Base-by-base conservation (phyloP, 129 eudicot species). In the Chrysanthemum lavandulifolium region DNA sequence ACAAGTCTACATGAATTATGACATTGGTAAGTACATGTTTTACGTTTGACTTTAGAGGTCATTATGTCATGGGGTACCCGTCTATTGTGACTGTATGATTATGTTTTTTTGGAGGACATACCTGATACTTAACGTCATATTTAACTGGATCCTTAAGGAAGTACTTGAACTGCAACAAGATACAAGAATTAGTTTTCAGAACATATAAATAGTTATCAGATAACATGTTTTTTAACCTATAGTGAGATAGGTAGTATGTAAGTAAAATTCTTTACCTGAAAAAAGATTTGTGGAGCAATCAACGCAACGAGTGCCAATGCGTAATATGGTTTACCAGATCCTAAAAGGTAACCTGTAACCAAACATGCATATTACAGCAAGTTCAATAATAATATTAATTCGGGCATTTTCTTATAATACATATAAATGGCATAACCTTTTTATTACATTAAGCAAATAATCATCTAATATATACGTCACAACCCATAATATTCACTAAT, bases 91-190 rank as follows among this genome's bases (percentile, higher is more conserved):
- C 48, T 31, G 21, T 29, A 66, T 75, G 51, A 25, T 76, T 7
- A 61, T 56, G 73, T 56, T 66, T 58, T 3, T 45, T 56, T 52
- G 36, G 60, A 29, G 74, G 16, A 49, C 47, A 50, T 88, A 94
- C 99, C 98, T 94, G 97, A 77, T 94, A 94, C 81, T 94, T 94
- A 84, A 94, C 97, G 63, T 90, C 98, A 58, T 94, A 90, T 81
- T 90, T 94, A 36, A 90, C 86, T 51, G 98, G 99, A 74, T 94
- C 99, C 73, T 86, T 90, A 76, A 94, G 97, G 82, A 93, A 84
- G 85, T 93, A 93, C 82, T 93, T 90, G 85, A 90, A 85, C 98
- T 93, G 96, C 75, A 78, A 53, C 27, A 68, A 12, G 23, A 59
- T 63, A 69, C 62, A 70, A 59, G 15, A 57, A 25, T 36, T 8